Conservation (phyloP, 352 stramenopile genomes). For the Globisporangium barbulae region DNA sequence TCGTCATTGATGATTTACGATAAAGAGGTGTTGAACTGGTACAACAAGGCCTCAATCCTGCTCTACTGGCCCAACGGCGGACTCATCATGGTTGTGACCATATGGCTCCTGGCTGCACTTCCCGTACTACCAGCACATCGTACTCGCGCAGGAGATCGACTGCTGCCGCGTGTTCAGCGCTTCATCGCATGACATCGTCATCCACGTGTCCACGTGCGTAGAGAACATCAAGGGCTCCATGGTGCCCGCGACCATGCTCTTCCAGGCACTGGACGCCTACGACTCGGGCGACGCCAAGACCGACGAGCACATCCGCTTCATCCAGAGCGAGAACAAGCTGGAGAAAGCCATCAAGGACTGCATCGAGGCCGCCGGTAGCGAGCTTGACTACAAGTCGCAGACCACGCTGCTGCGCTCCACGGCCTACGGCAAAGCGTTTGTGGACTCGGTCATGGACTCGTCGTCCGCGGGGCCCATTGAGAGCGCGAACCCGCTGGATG, state of each 20-base stretch:
- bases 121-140: constrained; percentile 73
- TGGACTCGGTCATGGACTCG: constrained; percentile 58
- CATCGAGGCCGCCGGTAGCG: constrained; percentile 77
- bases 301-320: constrained; percentile 89
- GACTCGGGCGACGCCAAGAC: constrained; percentile 87
- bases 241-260: constrained; percentile 87
- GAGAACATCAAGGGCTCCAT: constrained; percentile 88
- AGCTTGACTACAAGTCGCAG: constrained; percentile 85
- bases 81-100: constrained; percentile 83
- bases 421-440: constrained; percentile 89
- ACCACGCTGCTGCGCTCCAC: constrained; percentile 78
- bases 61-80: constrained; percentile 26
- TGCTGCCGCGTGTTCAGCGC: constrained; percentile 76
- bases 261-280: constrained; percentile 87
- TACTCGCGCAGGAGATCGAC: constrained; percentile 64
- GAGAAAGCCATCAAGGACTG: constrained; percentile 88
- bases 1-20: too few relatives aligned
- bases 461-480: constrained; percentile 23
- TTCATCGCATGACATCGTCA: constrained; percentile 78
- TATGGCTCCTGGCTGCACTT: constrained; percentile 86
- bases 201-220: constrained; percentile 77
- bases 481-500: constrained; percentile 39
- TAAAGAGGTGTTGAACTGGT: too few relatives aligned
- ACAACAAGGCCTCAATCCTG: too few relatives aligned
- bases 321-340: constrained; percentile 74